Conservation (phyloP, 1,284 basidiomycete species). For the Moesziomyces parantarcticus region DNA sequence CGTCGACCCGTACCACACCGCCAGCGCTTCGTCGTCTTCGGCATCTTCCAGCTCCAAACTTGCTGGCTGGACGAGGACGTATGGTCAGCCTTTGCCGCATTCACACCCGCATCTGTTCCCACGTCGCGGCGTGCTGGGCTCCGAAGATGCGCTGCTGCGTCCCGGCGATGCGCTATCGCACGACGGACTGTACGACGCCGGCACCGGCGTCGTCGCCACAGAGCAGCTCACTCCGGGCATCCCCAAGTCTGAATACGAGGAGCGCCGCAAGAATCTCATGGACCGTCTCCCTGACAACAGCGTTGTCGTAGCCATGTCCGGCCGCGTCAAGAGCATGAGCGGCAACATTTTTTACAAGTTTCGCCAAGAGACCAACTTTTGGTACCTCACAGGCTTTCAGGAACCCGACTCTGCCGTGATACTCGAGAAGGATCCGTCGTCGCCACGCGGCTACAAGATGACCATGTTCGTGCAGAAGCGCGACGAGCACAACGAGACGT, state of each 20-base stretch:
- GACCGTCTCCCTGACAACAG: slow-evolving; percentile 79
- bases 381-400: slow-evolving; percentile 77
- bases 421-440: slow-evolving; percentile 57
- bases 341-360: slow-evolving; percentile 74
- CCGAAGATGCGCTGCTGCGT: slow-evolving; percentile 41
- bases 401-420: slow-evolving; percentile 91
- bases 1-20: slow-evolving; percentile 10
- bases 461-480: slow-evolving; percentile 82
- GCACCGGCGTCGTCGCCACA: slow-evolving; percentile 44
- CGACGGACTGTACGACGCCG: slow-evolving; percentile 20
- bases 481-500: slow-evolving; percentile 82
- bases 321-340: slow-evolving; percentile 83
- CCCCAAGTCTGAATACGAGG: slow-evolving; percentile 81
- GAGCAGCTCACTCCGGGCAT: slow-evolving; percentile 87
- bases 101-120: slow-evolving; percentile 83
- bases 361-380: slow-evolving; percentile 74
- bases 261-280: slow-evolving; percentile 80
- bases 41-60: slow-evolving; percentile 17
- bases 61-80: slow-evolving; percentile 14
- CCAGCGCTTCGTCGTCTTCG: slow-evolving; percentile 8
- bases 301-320: slow-evolving; percentile 82
- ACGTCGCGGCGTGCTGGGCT: slow-evolving; percentile 53
- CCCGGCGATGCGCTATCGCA: slow-evolving; percentile 12
- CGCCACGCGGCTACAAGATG: slow-evolving; percentile 84
- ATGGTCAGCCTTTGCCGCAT: slow-evolving; percentile 79